Evolutionary conservation across 2,329 filamentous ascomycete species (phyloP).

Genomic region (Karstenula rhodostoma): DNA sequence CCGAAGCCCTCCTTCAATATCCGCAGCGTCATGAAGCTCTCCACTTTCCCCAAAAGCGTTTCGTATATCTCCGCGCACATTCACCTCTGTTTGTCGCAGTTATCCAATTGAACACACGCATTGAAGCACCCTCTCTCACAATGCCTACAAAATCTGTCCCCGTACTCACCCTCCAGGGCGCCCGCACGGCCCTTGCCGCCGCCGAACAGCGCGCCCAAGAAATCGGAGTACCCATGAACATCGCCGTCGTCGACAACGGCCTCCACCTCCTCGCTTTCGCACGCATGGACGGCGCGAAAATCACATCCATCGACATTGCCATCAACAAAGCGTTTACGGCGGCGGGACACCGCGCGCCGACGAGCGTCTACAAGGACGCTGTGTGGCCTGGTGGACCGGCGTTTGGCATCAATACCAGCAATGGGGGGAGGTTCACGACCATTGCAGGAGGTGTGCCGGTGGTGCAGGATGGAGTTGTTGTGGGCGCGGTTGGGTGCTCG

Average conservation of each 20-base stretch:
- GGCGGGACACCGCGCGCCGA: slow-evolving; percentile 62
- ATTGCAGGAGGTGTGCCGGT: slow-evolving; percentile 65
- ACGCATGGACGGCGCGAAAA: slow-evolving; percentile 59
- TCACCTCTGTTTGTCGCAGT: not conserved
- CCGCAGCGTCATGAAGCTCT: not conserved
- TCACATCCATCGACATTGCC: slow-evolving; percentile 67
- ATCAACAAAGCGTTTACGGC: slow-evolving; percentile 70
- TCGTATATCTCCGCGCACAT: not conserved
- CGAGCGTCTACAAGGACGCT: slow-evolving; percentile 61
- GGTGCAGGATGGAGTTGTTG: slow-evolving; percentile 55
- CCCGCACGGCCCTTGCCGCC: slow-evolving; percentile 46
- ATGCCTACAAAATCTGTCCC: slow-evolving; percentile 46
- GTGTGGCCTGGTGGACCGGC: slow-evolving; percentile 63
- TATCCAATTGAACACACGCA: not conserved
- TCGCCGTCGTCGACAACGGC: slow-evolving; percentile 57
- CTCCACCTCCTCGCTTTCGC: slow-evolving; percentile 58
- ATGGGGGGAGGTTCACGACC: slow-evolving; percentile 62
- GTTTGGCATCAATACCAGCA: slow-evolving; percentile 61
- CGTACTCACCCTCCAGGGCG: slow-evolving; percentile 47
- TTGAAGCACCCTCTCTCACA: not conserved
- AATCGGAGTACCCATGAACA: slow-evolving; percentile 57
- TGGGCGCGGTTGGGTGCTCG: slow-evolving; percentile 64
- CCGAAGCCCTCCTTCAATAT: slow-evolving; percentile 6
- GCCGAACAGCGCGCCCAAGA: slow-evolving; percentile 47
- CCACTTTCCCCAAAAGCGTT: no score